These are phyloP conservation scores for Coemansia sp. DNA, from an alignment of 192 early-diverging fungal species.

Conservation along the genomic window DNA sequence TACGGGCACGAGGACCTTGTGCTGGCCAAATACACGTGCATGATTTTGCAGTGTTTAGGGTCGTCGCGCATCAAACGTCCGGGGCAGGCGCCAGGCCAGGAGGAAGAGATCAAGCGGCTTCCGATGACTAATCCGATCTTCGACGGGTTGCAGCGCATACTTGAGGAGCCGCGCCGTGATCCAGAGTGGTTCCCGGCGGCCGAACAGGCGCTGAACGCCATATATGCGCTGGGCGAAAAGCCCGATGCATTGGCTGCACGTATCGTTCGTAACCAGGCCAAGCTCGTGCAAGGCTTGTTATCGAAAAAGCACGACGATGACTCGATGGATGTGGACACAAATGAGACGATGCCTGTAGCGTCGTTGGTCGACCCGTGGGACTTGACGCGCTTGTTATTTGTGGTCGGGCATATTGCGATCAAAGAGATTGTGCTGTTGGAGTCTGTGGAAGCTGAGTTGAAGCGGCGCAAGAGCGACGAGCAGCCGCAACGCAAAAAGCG, in stretches of 20 bases:
- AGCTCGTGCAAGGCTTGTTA: conserved; percentile 61
- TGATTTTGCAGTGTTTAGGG: conserved; percentile 84
- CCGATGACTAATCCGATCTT: conserved; percentile 63
- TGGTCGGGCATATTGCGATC: conserved; percentile 94
- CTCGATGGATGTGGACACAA: conserved; percentile 23
- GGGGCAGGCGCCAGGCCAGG: conserved; percentile 14
- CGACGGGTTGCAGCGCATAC: conserved; percentile 55
- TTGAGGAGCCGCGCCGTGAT: conserved; percentile 39
- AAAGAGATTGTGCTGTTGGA: conserved; percentile 97
- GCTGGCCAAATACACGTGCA: conserved; percentile 88
- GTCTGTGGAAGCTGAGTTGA: conserved; percentile 89
- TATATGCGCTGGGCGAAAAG: conserved; percentile 86
- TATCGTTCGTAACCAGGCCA: conserved; percentile 70
- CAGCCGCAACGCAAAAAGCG: conserved; percentile 49
- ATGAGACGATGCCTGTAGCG: conserved; percentile 9
- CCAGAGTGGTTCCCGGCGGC: conserved; percentile 82
- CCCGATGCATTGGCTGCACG: conserved; percentile 80
- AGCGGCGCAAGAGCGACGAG: conserved; percentile 65
- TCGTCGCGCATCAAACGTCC: conserved; percentile 24
- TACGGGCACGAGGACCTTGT: conserved; percentile 76
- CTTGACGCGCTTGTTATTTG: conserved; percentile 83
- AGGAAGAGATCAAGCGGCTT: conserved; percentile 51
- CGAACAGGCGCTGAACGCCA: conserved; percentile 93
- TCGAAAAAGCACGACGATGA: conserved; percentile 10
- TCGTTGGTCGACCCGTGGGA: conserved; percentile 62